Base-by-base conservation (phyloP, 495 filamentous ascomycete species). In the Hyaloscypha hepaticicola region DNA sequence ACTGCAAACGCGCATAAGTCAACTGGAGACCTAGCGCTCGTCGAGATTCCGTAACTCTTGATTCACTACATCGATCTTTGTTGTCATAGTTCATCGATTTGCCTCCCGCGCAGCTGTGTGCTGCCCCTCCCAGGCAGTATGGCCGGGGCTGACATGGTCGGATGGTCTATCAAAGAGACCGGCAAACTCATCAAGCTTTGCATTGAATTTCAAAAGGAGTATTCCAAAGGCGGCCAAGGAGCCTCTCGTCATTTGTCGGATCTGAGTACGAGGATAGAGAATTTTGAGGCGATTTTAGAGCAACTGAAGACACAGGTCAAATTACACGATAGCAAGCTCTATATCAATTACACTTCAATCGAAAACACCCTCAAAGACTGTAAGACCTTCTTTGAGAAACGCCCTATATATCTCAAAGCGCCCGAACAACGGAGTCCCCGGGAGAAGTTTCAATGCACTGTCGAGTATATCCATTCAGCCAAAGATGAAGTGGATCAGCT, bases 201-300 rank as follows among this genome's bases (percentile, higher is more conserved):
- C 3, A 50, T 11, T 50, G 48, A 50, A 7, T 50, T 50, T 50
- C 16, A 16, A n/a, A 50, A 50, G n/a, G 48, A 8, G n/a, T 50
- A 50, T 19, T 50, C 48, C 6, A 19, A 50, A 12, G 48, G 48
- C 48, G 3, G 48, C 22, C 48, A 50, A 50, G 48, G 48, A 19
- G 48, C 48, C n/a, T 50, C 48, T 50, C 48, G 48, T 50, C 48
- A 50, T 19, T 16, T 50, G n/a, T 50, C 48, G 16, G 22, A 50
- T 50, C 48, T 50, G 48, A 50, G n/a, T 50, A 19, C 0, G n/a
- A 50, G n/a, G 16, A 16, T 50, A 6, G 48, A 50, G n/a, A 6
- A 50, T 5, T 19, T 50, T 24, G 6, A 50, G n/a, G 48, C 48
- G n/a, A 5, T 2, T 50, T 16, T 50, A 11, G 22, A 50, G 7